Evolutionary conservation across 257 asterid genomes (phyloP).

Genomic region (Catharanthus roseus): DNA sequence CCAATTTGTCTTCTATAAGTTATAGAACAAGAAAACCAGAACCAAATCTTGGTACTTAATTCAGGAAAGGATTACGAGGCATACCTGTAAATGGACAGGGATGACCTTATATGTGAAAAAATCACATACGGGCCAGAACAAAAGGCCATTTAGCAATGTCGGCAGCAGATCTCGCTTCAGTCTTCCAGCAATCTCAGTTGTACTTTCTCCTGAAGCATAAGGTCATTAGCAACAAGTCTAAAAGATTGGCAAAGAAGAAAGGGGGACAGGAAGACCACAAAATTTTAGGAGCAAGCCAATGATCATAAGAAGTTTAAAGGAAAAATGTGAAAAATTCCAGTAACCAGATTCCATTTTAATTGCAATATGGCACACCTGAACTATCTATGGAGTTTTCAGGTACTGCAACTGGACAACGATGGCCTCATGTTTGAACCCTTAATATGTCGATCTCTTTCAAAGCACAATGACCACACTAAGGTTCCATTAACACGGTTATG

Average conservation of each 20-base stretch:
- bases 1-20: neutral
- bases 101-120: conserved; percentile 70
- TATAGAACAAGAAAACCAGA: neutral
- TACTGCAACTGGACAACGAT: neutral
- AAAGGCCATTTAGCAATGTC: conserved; percentile 59
- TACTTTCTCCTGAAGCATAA: conserved; percentile 48
- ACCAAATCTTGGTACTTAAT: neutral
- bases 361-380: neutral
- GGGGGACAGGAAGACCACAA: neutral
- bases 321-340: neutral
- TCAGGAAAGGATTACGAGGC: neutral
- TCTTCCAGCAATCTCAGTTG: conserved; percentile 58
- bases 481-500: neutral
- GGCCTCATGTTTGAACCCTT: neutral
- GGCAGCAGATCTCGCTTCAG: conserved; percentile 82
- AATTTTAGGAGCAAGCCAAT: neutral
- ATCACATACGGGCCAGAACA: conserved; percentile 89
- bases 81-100: conserved; percentile 85
- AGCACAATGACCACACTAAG: neutral
- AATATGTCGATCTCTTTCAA: neutral
- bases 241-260: neutral
- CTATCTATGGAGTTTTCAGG: too few relatives aligned
- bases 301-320: neutral
- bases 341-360: too few relatives aligned
- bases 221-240: conserved; percentile 1